Percentiles rank a stretch among this genome's conserved stretches.
These are phyloP conservation scores for Beverwykella pulmonaria DNA, from an alignment of 495 filamentous ascomycete genomes.

Conservation along the genomic window DNA sequence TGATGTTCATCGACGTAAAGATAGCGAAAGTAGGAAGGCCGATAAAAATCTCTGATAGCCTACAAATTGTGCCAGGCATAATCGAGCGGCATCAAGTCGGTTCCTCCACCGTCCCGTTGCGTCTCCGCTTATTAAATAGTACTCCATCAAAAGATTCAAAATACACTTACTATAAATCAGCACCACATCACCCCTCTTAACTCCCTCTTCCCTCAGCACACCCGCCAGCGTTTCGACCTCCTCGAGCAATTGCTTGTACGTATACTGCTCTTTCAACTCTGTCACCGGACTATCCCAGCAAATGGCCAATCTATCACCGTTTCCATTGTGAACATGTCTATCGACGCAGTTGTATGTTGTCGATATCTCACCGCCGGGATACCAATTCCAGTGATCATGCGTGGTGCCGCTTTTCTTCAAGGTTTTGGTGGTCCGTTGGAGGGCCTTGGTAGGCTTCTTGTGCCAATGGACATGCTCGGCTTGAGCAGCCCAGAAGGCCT, in stretches of 20 bases:
- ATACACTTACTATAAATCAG: constrained; percentile 77
- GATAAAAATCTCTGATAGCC: too few relatives aligned
- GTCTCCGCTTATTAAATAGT: not conserved
- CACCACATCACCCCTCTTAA: constrained; percentile 86
- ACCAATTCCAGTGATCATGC: constrained; percentile 79
- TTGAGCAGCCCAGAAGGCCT: constrained; percentile 76
- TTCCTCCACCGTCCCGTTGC: too few relatives aligned
- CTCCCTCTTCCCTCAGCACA: constrained; percentile 79
- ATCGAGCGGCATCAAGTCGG: too few relatives aligned
- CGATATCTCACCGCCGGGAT: constrained; percentile 84
- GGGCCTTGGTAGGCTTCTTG: constrained; percentile 59
- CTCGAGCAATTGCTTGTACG: constrained; percentile 73
- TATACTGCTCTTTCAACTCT: constrained; percentile 68
- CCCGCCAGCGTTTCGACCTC: constrained; percentile 85
- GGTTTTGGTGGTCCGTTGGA: constrained; percentile 52
- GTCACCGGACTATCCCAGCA: constrained; percentile 89
- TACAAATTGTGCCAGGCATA: too few relatives aligned
- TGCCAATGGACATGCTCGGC: constrained; percentile 80
- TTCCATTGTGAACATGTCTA: constrained; percentile 64
- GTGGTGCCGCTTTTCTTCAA: constrained; percentile 51
- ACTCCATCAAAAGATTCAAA: not conserved
- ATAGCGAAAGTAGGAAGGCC: too few relatives aligned
- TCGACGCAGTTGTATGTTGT: constrained; percentile 91
- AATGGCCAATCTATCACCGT: constrained; percentile 73
- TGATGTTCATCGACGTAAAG: not conserved